Base-by-base conservation (phyloP, 768 basidiomycete species). In the Tylopilus sp. region DNA sequence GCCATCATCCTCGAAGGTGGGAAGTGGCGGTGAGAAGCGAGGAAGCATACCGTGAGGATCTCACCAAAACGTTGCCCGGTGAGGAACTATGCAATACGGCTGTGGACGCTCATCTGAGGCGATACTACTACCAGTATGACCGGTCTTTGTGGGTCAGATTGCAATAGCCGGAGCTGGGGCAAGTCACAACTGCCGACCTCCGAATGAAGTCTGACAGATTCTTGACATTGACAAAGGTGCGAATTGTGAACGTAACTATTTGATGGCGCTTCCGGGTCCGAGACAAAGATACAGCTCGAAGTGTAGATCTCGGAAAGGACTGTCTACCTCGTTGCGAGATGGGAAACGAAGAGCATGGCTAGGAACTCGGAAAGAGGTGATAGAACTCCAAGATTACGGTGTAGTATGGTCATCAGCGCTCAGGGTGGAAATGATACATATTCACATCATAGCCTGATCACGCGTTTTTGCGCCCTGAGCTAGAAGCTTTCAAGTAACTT, bases 401-500 rank as follows among this genome's bases (percentile, higher is more conserved):
- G 11, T 36, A n/a, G 34, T 17, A 40, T 2, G 34, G 24, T 6
- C 14, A n/a, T 24, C 16, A 2, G 40, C 40, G 13, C 40, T 24
- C 40, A 24, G 40, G n/a, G 34, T 17, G 16, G 34, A 17, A 17
- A 36, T 33, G 16, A 17, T 36, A n/a, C n/a, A n/a, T n/a, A 8
- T 16, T 8, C 34, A 36, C n/a, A n/a, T 36, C 3, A 6, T 36
- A 4, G n/a, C n/a, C 5, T 47, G 21, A 40, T 33, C 56, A 53
- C 48, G 34, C 4, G 45, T 41, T 50, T n/a, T 21, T 5, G 24
- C 19, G 30, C 52, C 57, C 57, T 55, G 58, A 30, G 45, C 48
- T 43, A 59, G 56, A 59, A 59, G 57, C 44, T 37, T 37, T 21
- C 1, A 22, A 59, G 56, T 59, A 59, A 57, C 44, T 37, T 37